Percentiles rank a stretch among this genome's conserved stretches.
Conservation (phyloP, 345 rosid genomes). For the Salix arbutifolia region DNA sequence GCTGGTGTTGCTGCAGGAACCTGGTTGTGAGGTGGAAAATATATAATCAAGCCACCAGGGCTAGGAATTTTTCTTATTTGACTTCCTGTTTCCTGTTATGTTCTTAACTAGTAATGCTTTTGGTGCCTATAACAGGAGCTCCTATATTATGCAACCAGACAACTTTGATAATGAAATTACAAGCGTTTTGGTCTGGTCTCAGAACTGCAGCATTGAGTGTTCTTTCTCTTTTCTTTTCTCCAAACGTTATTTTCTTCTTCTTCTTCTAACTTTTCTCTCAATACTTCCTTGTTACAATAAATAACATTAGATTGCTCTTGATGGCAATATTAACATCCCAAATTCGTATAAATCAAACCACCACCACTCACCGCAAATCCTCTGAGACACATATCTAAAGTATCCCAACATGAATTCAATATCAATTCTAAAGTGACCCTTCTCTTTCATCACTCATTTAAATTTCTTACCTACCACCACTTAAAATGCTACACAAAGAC, state of each 20-base stretch:
- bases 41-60: background rate
- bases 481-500: background rate
- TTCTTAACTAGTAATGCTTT: background rate
- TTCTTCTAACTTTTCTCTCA: background rate
- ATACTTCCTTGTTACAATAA: background rate
- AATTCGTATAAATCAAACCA: background rate
- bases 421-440: background rate
- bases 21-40: background rate
- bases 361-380: background rate
- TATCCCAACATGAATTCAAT: background rate
- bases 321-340: background rate
- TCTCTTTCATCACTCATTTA: background rate
- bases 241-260: background rate
- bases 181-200: background rate
- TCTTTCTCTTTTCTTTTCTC: background rate
- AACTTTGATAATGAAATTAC: background rate
- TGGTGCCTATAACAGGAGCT: background rate
- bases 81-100: background rate
- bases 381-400: background rate
- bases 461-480: background rate
- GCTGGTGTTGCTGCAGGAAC: background rate
- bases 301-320: background rate
- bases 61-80: background rate
- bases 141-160: background rate
- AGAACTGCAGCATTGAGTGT: background rate